phyloP scores from a whole-genome alignment of 192 early-diverging fungal genomes.

The Coemansia sp. region DNA sequence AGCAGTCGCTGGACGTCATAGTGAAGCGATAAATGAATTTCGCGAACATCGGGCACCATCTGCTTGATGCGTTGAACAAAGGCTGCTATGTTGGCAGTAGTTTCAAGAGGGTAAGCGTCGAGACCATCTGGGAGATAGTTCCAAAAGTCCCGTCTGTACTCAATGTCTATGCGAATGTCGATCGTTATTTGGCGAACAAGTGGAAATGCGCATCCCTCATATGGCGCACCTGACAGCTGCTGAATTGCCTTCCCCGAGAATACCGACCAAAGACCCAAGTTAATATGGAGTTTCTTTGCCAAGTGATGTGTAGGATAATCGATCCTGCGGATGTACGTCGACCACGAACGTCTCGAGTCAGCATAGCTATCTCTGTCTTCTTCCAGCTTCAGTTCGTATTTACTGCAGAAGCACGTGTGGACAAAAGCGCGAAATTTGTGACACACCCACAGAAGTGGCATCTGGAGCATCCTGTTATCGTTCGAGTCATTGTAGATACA shows the following conservation, averaged over 20 bases:
- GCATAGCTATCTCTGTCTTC: no score
- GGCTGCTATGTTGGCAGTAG: background rate
- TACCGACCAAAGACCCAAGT: background rate
- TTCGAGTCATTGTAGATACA: background rate
- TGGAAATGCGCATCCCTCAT: background rate
- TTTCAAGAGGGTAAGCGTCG: background rate
- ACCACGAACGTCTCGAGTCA: no score
- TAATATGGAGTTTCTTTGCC: background rate
- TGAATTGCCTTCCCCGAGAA: background rate
- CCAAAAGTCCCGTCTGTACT: no score
- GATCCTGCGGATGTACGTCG: background rate
- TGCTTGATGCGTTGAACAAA: background rate
- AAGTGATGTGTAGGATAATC: background rate
- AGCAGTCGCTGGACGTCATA: background rate
- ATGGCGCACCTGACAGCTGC: background rate
- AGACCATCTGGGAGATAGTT: no score
- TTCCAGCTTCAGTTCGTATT: background rate
- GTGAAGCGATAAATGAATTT: background rate
- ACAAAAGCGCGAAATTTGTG: background rate
- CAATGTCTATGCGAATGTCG: background rate
- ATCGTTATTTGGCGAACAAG: background rate
- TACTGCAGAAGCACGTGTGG: background rate
- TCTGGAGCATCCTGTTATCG: background rate
- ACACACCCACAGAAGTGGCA: background rate
- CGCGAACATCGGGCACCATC: background rate